Conservation (phyloP, 495 filamentous ascomycete species). For the Daldinia vernicosa region DNA sequence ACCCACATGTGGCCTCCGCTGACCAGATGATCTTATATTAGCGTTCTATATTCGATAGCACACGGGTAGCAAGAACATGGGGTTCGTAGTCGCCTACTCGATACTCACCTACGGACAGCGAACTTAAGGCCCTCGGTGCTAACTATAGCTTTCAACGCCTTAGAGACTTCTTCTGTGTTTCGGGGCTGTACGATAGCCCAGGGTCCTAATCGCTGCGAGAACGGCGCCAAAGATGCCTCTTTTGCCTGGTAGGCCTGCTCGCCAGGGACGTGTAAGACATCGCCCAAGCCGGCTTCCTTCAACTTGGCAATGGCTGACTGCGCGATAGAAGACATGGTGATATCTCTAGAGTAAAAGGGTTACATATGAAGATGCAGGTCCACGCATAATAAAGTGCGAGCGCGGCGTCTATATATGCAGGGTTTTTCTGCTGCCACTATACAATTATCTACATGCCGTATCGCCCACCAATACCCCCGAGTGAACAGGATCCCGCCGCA, state of each 20-base stretch:
- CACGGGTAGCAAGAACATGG: not conserved
- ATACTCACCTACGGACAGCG: not conserved
- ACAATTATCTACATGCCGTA: no score
- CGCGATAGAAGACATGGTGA: not conserved
- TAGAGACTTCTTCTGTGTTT: slow-evolving; percentile 47
- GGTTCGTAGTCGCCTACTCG: not conserved
- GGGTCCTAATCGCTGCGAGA: slow-evolving; percentile 46
- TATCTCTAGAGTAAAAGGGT: not conserved
- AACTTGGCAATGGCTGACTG: not conserved
- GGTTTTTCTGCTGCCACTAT: not conserved
- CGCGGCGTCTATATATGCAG: not conserved
- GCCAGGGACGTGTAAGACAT: not conserved
- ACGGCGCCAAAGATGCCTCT: slow-evolving; percentile 30
- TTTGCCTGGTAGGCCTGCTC: not conserved
- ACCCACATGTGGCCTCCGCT: slow-evolving; percentile 1
- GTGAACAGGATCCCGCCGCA: not conserved
- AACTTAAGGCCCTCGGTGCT: slow-evolving; percentile 25
- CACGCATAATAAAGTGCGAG: not conserved
- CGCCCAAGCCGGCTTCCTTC: not conserved
- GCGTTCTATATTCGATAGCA: not conserved
- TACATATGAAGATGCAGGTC: not conserved
- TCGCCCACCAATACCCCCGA: no score
- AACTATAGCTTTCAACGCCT: slow-evolving; percentile 41
- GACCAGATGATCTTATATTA: not conserved
- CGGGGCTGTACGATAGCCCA: slow-evolving; percentile 50